Base-by-base conservation (phyloP, 139 green algal genomes). In the Trebouxia sp. region DNA sequence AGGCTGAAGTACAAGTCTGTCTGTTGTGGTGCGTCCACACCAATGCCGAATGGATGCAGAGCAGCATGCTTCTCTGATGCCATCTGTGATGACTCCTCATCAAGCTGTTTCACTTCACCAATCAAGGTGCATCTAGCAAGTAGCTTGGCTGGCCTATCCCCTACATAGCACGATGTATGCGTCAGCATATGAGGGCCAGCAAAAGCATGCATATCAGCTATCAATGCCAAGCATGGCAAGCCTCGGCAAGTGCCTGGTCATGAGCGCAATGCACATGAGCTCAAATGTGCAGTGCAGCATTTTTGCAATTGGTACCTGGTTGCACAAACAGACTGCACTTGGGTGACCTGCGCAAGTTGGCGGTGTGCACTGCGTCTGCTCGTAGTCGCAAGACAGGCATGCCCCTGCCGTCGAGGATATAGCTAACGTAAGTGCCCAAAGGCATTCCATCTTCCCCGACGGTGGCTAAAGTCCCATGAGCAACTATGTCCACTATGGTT, bases 271-370 rank as follows among this genome's bases (percentile, higher is more conserved):
- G n/a, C n/a, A n/a, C n/a, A n/a, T n/a, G n/a, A n/a, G n/a, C n/a
- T n/a, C n/a, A n/a, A n/a, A n/a, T n/a, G n/a, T n/a, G n/a, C n/a
- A n/a, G 50, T 58, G 22, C 20, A 53, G 66, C 11, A 50, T 1
- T 24, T 35, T 45, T 32, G 0, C 35, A 24, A 10, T 56, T 10
- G 14, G 6, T 62, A 65, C 72, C 45, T 8, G 94, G 88, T 84
- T 98, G 93, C 39, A 97, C 90, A 85, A 94, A 93, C 48, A 98
- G 87, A 67, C 86, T 94, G 83, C 90, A 96, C 5, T 83, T 65
- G 1, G 87, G 53, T 77, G 89, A 86, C 30, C 69, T 53, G 20
- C 72, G 47, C 20, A 98, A 62, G 85, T 98, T 95, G 30, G 75
- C 76, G 26, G 91, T 94, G 69, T 97, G 93, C 30, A 94, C 81